Evolutionary conservation across 495 filamentous ascomycete genomes (phyloP).

Genomic region (Clohesyomyces aquaticus): DNA sequence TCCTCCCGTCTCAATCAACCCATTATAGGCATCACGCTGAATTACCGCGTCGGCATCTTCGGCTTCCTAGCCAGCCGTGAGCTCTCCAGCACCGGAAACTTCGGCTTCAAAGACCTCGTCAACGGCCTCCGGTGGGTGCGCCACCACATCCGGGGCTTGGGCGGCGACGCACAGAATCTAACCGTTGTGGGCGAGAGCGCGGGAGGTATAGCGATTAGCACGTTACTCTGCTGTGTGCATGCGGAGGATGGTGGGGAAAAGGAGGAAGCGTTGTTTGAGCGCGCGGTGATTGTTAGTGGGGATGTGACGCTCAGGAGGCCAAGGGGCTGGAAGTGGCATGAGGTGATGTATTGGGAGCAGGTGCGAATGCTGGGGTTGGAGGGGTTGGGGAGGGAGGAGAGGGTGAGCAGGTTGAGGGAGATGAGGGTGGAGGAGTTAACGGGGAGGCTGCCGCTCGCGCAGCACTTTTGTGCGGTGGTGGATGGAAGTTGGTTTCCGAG

Average conservation of each 20-base stretch:
- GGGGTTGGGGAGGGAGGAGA: slow-evolving; percentile 2
- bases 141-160: slow-evolving; percentile 31
- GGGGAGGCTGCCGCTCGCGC: slow-evolving; percentile 27
- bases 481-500: slow-evolving; percentile 26
- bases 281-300: slow-evolving; percentile 29
- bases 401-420: slow-evolving; percentile 16
- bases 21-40: slow-evolving; percentile 29
- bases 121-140: slow-evolving; percentile 26
- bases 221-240: slow-evolving; percentile 10
- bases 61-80: slow-evolving; percentile 32
- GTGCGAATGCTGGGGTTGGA: slow-evolving; percentile 21
- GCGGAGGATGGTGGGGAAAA: not conserved
- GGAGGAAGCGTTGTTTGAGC: slow-evolving; percentile 18
- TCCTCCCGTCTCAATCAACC: slow-evolving; percentile 22
- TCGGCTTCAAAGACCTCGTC: slow-evolving; percentile 32
- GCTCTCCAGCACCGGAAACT: slow-evolving; percentile 24
- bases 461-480: slow-evolving; percentile 27
- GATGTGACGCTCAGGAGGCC: slow-evolving; percentile 30
- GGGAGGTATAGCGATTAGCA: slow-evolving; percentile 19
- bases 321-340: slow-evolving; percentile 22
- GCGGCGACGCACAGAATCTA: slow-evolving; percentile 30
- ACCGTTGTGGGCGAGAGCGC: slow-evolving; percentile 31
- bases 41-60: slow-evolving; percentile 29
- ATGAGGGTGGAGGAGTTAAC: slow-evolving; percentile 18
- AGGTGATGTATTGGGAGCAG: slow-evolving; percentile 30